These are phyloP conservation scores for Yamadazyma taylorii DNA, from an alignment of 1,139 yeast genomes.

Conservation along the genomic window DNA sequence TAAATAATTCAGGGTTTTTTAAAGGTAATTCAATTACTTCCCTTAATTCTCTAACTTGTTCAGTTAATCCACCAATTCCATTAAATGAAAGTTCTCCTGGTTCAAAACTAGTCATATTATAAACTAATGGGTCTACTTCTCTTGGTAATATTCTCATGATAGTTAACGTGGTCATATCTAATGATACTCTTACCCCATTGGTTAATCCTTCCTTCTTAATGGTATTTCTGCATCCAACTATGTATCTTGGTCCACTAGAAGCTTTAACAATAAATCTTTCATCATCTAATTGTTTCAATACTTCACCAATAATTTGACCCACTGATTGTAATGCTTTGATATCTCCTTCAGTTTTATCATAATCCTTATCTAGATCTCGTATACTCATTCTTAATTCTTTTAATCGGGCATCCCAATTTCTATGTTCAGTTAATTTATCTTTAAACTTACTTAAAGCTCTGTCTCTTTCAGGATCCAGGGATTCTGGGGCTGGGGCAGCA, in stretches of 20 bases:
- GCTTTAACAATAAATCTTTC: constrained; percentile 97
- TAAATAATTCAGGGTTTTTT: constrained; percentile 94
- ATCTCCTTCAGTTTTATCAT: constrained; percentile 93
- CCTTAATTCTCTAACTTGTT: constrained; percentile 93
- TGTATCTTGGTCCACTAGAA: constrained; percentile 95
- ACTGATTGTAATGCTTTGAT: constrained; percentile 96
- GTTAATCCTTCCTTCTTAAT: constrained; percentile 80
- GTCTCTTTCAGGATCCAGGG: constrained; percentile 68
- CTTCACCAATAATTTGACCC: constrained; percentile 98
- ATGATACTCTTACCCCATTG: constrained; percentile 94
- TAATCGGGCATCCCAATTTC: constrained; percentile 91
- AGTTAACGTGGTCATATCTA: constrained; percentile 97
- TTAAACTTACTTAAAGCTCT: constrained; percentile 79
- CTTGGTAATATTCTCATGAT: constrained; percentile 97
- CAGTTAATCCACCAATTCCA: constrained; percentile 95
- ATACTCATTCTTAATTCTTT: constrained; percentile 82
- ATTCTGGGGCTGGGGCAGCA: too few species aligned
- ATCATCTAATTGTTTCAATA: constrained; percentile 90
- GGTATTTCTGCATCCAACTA: constrained; percentile 95
- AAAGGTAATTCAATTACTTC: constrained; percentile 97
- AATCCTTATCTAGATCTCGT: constrained; percentile 80
- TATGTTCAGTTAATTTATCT: constrained; percentile 85
- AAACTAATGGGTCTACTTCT: constrained; percentile 97
- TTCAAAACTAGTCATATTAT: constrained; percentile 97
- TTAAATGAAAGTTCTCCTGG: constrained; percentile 95